Evolutionary conservation across 768 basidiomycete species (phyloP).

Genomic region (Lepiota subincarnata): DNA sequence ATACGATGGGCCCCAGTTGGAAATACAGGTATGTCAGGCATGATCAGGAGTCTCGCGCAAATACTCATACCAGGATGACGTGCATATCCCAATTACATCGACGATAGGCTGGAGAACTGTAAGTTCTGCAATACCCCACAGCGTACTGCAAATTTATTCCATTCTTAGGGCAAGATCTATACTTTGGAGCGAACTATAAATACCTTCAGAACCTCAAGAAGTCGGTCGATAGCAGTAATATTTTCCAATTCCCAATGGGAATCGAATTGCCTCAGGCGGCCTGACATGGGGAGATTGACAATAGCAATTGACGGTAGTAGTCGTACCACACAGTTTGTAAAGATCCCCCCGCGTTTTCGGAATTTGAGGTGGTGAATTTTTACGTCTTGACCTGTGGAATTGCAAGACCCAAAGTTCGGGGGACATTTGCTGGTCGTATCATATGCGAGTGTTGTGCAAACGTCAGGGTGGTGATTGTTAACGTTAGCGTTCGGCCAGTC

Average conservation of each 20-base stretch:
- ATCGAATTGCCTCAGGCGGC: neutral
- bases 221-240: neutral
- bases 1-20: neutral
- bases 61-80: neutral
- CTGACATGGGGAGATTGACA: no score
- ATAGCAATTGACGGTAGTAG: no score
- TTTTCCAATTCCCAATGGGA: conserved; percentile 6
- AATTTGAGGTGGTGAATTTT: no score
- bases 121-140: neutral
- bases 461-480: no score
- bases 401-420: no score
- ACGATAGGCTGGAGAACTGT: conserved; percentile 9
- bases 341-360: no score
- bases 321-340: no score
- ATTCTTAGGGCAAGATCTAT: conserved; percentile 2
- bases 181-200: neutral
- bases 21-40: neutral
- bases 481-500: no score
- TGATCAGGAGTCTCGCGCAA: no score
- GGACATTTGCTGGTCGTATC: no score
- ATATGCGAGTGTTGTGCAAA: no score
- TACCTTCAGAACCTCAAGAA: conserved; percentile 2
- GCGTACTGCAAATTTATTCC: neutral
- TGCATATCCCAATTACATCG: conserved; percentile 10
- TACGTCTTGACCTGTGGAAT: no score